phyloP scores from a whole-genome alignment of 345 rosid species.

The Eutrema heterophyllum region DNA sequence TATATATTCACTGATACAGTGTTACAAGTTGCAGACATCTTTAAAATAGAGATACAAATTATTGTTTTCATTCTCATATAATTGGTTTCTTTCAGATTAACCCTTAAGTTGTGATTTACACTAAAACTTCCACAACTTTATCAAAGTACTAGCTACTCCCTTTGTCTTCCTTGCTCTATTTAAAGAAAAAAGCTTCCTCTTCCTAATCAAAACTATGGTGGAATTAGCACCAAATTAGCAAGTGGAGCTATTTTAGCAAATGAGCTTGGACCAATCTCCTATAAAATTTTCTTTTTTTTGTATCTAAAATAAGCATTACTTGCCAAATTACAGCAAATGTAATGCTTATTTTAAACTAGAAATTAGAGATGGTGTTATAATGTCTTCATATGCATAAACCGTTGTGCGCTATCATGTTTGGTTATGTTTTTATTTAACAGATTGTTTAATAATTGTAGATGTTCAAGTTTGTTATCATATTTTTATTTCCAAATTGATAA shows the following conservation, averaged over 20 bases:
- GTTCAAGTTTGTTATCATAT: not conserved
- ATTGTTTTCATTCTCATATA: not conserved
- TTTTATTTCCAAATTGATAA: not conserved
- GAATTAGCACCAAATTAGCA: not conserved
- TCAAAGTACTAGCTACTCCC: not conserved
- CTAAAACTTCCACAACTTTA: not conserved
- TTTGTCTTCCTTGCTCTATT: not conserved
- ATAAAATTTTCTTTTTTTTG: too few relatives aligned
- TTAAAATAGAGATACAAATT: not conserved
- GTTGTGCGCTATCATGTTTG: not conserved
- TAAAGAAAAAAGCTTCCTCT: not conserved
- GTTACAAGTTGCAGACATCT: slow-evolving; percentile 10
- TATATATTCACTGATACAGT: not conserved
- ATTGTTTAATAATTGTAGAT: not conserved
- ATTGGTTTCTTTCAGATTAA: not conserved
- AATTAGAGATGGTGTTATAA: too few relatives aligned
- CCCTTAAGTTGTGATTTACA: not conserved
- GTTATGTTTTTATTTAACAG: not conserved
- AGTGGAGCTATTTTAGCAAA: too few relatives aligned
- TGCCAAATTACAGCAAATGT: too few relatives aligned
- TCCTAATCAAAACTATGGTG: not conserved
- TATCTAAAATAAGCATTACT: too few relatives aligned
- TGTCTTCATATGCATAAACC: not conserved
- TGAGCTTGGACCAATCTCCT: too few relatives aligned
- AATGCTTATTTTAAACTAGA: too few relatives aligned